These are phyloP conservation scores for Dothistroma pini DNA, from an alignment of 2,329 filamentous ascomycete genomes.

Conservation along the genomic window DNA sequence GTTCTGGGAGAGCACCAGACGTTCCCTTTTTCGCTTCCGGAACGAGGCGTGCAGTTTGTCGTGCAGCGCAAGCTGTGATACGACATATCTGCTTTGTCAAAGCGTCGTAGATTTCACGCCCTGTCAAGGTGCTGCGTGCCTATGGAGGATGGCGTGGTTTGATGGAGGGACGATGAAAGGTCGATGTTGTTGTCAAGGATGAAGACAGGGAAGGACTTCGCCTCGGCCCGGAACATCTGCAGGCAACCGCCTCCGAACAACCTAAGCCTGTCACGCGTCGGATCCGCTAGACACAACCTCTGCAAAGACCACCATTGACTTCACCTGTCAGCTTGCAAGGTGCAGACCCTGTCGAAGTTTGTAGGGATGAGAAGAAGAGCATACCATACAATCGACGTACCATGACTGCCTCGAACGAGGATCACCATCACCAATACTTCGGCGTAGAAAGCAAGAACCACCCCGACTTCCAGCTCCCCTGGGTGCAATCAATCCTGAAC, in stretches of 20 bases:
- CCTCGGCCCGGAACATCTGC: background rate
- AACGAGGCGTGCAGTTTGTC: background rate
- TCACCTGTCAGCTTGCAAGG: background rate
- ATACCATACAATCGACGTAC: background rate
- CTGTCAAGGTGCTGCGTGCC: background rate
- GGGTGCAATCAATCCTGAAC: constrained; percentile 12
- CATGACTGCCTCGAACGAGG: background rate
- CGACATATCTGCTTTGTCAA: too few relatives aligned
- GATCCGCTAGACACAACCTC: too few relatives aligned
- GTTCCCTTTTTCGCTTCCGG: background rate
- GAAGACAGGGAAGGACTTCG: background rate
- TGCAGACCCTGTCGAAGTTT: too few relatives aligned
- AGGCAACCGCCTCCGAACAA: background rate
- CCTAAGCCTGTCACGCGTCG: too few relatives aligned
- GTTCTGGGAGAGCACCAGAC: background rate
- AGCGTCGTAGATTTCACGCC: too few relatives aligned
- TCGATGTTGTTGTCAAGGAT: background rate
- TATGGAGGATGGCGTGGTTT: background rate
- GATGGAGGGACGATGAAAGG: background rate
- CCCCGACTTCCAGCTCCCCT: constrained; percentile 17
- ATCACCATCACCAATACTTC: background rate
- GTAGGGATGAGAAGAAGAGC: background rate
- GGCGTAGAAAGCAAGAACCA: background rate
- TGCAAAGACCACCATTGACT: background rate
- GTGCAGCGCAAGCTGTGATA: background rate